Base-by-base conservation (phyloP, 306 rosid genomes). In the Cercis canadensis region DNA sequence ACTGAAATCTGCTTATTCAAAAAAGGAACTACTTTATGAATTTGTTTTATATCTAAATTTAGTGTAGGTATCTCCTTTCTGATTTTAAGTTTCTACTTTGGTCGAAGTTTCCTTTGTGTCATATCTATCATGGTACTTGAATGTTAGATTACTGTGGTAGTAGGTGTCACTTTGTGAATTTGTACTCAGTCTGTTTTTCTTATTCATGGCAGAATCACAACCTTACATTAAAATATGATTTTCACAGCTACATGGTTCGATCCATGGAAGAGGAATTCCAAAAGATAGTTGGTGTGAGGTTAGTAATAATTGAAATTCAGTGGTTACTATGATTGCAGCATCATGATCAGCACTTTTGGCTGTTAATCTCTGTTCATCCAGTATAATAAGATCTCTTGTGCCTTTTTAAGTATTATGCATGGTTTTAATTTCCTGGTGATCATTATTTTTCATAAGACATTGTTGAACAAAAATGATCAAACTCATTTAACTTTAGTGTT, bases 261-360 rank as follows among this genome's bases (percentile, higher is more conserved):
- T 94, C 99, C 4, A 94, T 91, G 99, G 99, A 94, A 84, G 99
- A 94, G 81, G 97, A 94, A 79, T 94, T 94, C 84, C 97, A 87
- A 80, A 89, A 67, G 83, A 94, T 94, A 61, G 97, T 94, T 80
- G 99, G 99, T 74, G 99, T 94, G 83, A 94, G 99, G 99, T 91
- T 15, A 76, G 84, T 61, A 70, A 36, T 50, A 14, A 33, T 34
- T 40, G 49, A 44, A 57, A 69, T 57, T 40, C 67, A 70, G 39
- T 32, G 7, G 21, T 62, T 24, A 31, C 34, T 41, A 39, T 70
- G 24, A 65, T 70, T 75, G 37, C 57, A 57, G 61, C 59, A 52
- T 72, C 77, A 57, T 75, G 74, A 44, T 31, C 40, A 54, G 61
- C 15, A 46, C 66, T 41, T 60, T 52, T 16, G 53, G 16, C 57